Conservation (phyloP, 2,329 filamentous ascomycete genomes). For the Diaporthe aspalathi region DNA sequence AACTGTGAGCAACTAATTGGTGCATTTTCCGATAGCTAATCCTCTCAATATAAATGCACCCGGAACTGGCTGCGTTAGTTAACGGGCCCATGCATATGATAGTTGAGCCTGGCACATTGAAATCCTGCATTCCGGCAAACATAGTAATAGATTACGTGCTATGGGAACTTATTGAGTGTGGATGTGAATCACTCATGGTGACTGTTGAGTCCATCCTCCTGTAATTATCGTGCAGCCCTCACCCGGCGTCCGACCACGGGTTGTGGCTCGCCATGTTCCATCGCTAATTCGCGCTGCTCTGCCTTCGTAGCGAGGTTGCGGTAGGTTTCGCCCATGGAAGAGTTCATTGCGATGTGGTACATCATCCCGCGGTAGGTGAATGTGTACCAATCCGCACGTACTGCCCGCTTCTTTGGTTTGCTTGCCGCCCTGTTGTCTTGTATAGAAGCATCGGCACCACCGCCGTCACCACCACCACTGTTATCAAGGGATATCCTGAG, state of each 20-base stretch:
- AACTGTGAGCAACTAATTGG: too few relatives aligned
- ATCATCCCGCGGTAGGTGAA: not conserved
- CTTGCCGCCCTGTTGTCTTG: not conserved
- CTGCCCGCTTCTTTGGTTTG: constrained; percentile 8
- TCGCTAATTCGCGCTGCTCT: constrained; percentile 4
- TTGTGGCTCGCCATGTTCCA: not conserved
- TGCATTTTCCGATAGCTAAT: too few relatives aligned
- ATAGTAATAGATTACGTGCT: too few relatives aligned
- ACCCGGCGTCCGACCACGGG: not conserved
- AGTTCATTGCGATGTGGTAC: not conserved
- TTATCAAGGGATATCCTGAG: not conserved
- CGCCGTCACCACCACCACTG: not conserved
- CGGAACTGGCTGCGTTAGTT: too few relatives aligned
- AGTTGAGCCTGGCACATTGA: too few relatives aligned
- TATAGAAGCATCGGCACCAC: not conserved
- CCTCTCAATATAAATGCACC: too few relatives aligned
- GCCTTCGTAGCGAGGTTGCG: constrained; percentile 2
- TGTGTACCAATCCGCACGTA: too few relatives aligned
- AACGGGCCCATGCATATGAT: too few relatives aligned
- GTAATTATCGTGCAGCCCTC: not conserved
- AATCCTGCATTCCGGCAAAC: too few relatives aligned
- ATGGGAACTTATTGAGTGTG: not conserved
- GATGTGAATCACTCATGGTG: not conserved
- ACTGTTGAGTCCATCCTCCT: not conserved
- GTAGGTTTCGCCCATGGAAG: not conserved